These are phyloP conservation scores for Yamadazyma trypodendri DNA, from an alignment of 1,139 yeast genomes.

Conservation along the genomic window DNA sequence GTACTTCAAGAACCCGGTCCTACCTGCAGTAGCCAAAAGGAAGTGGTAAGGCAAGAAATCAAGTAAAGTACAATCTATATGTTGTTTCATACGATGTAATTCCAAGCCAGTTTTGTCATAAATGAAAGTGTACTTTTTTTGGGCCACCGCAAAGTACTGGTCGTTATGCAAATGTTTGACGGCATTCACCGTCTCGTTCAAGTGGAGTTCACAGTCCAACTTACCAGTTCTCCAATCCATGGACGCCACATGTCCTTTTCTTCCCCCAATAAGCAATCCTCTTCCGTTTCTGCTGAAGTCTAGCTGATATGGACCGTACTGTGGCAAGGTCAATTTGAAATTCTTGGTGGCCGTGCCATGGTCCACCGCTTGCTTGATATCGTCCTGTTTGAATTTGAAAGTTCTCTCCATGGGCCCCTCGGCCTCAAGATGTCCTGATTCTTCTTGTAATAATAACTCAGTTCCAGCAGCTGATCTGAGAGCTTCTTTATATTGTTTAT, in stretches of 20 bases:
- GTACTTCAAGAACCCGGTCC: conserved; percentile 82
- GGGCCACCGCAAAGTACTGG: conserved; percentile 95
- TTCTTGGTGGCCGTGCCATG: conserved; percentile 70
- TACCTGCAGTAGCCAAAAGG: conserved; percentile 82
- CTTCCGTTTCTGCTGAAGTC: conserved; percentile 90
- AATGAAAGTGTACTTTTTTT: conserved; percentile 88
- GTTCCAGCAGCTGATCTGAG: conserved; percentile 81
- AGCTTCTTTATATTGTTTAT: conserved; percentile 75
- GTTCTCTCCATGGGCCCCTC: conserved; percentile 88
- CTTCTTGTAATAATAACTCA: conserved; percentile 81
- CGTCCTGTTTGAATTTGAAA: conserved; percentile 78
- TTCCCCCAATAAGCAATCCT: conserved; percentile 78
- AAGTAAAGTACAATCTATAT: conserved; percentile 76
- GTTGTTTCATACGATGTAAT: conserved; percentile 87
- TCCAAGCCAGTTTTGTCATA: conserved; percentile 92
- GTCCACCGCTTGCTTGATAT: conserved; percentile 79
- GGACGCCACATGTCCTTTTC: conserved; percentile 92
- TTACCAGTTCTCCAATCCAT: conserved; percentile 94
- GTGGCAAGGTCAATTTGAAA: conserved; percentile 68
- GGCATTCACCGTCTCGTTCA: conserved; percentile 87
- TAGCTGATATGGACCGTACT: conserved; percentile 82
- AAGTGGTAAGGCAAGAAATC: conserved; percentile 94
- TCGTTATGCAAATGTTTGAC: conserved; percentile 90
- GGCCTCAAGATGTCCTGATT: conserved; percentile 82
- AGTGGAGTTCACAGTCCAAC: conserved; percentile 75